Evolutionary conservation across 2,329 filamentous ascomycete genomes (phyloP).

Genomic region (Rhynchosporium agropyri): DNA sequence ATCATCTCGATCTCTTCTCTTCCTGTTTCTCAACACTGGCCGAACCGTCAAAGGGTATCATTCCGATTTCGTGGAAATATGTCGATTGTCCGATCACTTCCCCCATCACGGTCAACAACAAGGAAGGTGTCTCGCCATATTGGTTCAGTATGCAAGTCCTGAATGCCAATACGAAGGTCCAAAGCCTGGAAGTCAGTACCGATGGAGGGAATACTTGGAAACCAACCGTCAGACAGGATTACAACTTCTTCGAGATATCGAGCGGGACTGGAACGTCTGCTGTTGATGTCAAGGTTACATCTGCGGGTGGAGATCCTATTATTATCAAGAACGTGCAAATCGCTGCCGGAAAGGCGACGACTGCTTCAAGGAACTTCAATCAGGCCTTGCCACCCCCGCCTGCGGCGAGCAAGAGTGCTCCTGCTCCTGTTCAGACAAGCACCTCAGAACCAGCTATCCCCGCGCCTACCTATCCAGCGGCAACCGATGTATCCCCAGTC

Average conservation of each 20-base stretch:
- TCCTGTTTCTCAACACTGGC: slow-evolving; percentile 53
- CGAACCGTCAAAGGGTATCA: slow-evolving; percentile 49
- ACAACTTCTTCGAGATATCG: slow-evolving; percentile 65
- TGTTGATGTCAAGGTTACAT: slow-evolving; percentile 60
- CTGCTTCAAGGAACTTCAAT: slow-evolving; percentile 37
- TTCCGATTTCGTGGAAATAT: slow-evolving; percentile 53
- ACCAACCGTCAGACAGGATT: slow-evolving; percentile 54
- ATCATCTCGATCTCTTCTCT: slow-evolving; percentile 59
- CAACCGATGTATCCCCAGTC: too few species aligned
- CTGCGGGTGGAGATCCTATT: slow-evolving; percentile 53
- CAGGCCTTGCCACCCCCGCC: slow-evolving; percentile 4
- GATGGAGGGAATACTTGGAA: slow-evolving; percentile 62
- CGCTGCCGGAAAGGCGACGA: slow-evolving; percentile 25
- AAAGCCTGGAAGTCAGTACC: slow-evolving; percentile 61
- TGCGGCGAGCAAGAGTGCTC: not conserved
- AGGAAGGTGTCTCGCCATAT: slow-evolving; percentile 52
- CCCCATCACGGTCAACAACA: slow-evolving; percentile 55
- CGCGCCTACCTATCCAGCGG: not conserved
- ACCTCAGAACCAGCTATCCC: not conserved
- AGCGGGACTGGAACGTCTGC: slow-evolving; percentile 57
- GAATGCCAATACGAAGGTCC: slow-evolving; percentile 60
- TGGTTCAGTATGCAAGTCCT: slow-evolving; percentile 67
- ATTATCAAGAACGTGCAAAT: slow-evolving; percentile 55
- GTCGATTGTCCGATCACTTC: slow-evolving; percentile 55
- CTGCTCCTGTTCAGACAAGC: not conserved